Evolutionary conservation across 495 filamentous ascomycete species (phyloP).

Genomic region (Elaphomyces granulatus): DNA sequence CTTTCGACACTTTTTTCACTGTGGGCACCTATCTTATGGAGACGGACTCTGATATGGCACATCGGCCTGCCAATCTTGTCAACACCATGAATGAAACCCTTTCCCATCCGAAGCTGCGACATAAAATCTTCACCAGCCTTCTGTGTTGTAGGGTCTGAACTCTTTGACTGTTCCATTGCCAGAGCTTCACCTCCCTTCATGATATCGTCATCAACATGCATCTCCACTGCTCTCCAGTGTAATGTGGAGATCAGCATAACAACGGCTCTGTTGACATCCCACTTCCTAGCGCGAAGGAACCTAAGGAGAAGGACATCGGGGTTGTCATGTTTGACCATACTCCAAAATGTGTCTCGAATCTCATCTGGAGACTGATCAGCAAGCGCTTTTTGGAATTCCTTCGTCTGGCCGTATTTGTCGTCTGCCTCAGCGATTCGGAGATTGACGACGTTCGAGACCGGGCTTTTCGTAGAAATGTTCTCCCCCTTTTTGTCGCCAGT

Average conservation of each 20-base stretch:
- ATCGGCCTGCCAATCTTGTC: conserved; percentile 81
- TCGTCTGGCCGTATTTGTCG: conserved; percentile 86
- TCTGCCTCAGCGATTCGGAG: conserved; percentile 43
- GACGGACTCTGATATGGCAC: conserved; percentile 66
- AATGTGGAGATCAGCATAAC: conserved; percentile 92
- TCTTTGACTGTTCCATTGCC: conserved; percentile 44
- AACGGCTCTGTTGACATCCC: conserved; percentile 85
- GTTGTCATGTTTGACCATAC: conserved; percentile 91
- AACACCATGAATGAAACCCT: conserved; percentile 80
- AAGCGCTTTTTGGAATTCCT: conserved; percentile 70
- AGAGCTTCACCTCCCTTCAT: conserved; percentile 62
- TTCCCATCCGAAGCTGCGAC: conserved; percentile 75
- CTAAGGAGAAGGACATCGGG: conserved; percentile 78
- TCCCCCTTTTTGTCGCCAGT: conserved; percentile 40
- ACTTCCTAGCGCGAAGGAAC: conserved; percentile 87
- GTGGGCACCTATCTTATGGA: conserved; percentile 76
- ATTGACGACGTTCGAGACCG: conserved; percentile 18
- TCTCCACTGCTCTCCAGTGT: conserved; percentile 71
- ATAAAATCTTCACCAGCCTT: conserved; percentile 72
- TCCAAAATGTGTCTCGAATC: conserved; percentile 75
- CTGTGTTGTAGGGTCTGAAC: conserved; percentile 37
- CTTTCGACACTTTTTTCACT: conserved; percentile 63
- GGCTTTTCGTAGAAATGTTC: conserved; percentile 31
- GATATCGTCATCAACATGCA: conserved; percentile 77
- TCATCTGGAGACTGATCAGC: conserved; percentile 61